These are phyloP conservation scores for Phytophthora pluvialis DNA, from an alignment of 352 stramenopile genomes.

Conservation along the genomic window DNA sequence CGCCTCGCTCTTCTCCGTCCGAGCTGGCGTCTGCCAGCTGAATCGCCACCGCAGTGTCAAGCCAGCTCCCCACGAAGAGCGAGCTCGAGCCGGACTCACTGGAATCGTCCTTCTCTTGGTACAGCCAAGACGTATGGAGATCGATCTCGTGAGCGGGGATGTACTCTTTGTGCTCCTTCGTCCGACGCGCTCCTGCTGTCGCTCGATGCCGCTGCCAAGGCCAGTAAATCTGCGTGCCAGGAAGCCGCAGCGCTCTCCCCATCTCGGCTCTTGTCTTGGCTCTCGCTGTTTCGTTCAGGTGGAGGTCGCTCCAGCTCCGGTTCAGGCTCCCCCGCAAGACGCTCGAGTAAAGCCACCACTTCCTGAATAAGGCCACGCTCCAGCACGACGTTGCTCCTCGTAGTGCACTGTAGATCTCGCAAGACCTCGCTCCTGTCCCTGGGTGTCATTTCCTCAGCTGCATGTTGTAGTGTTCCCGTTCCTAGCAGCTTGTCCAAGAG, in stretches of 20 bases:
- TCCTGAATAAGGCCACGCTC: not conserved
- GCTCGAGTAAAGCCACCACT: not conserved
- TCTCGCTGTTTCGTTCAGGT: not conserved
- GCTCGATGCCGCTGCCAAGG: conserved; percentile 6
- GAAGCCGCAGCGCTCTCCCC: not conserved
- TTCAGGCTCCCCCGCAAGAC: conserved; percentile 10
- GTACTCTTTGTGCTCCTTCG: conserved; percentile 14
- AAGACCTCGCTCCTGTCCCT: not conserved
- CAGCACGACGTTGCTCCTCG: not conserved
- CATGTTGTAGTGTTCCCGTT: not conserved
- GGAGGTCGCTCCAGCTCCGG: conserved; percentile 11
- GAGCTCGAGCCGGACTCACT: conserved; percentile 11
- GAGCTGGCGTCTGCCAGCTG: not conserved
- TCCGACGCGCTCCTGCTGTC: not conserved
- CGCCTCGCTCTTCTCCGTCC: not conserved
- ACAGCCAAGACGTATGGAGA: conserved; percentile 15
- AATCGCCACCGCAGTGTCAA: conserved; percentile 24
- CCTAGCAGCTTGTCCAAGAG: not conserved
- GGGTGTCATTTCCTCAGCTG: not conserved
- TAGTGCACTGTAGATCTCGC: not conserved
- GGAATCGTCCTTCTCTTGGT: not conserved
- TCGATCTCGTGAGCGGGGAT: conserved; percentile 21
- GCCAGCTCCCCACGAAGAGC: conserved; percentile 12
- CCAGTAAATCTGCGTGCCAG: conserved; percentile 10
- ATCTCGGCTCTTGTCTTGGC: too few relatives aligned